phyloP scores from a whole-genome alignment of 352 stramenopile genomes.

The Globisporangium splendens region DNA sequence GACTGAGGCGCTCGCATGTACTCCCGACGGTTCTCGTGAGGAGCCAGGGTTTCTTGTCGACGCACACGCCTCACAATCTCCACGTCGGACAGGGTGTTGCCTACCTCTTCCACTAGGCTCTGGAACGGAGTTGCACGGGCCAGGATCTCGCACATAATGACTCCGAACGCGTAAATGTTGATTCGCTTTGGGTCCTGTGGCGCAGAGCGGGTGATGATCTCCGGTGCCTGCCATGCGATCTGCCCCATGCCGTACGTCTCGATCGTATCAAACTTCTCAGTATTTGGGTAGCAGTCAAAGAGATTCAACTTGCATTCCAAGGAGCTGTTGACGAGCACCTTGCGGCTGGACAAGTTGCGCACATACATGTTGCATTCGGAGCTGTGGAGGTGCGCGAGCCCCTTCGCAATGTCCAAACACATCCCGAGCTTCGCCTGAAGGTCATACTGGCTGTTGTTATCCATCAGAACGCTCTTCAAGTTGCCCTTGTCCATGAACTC shows the following conservation, averaged over 20 bases:
- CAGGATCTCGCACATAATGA: slow-evolving; percentile 58
- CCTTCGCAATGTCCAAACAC: slow-evolving; percentile 60
- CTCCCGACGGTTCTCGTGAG: slow-evolving; percentile 39
- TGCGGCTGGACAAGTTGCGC: slow-evolving; percentile 46
- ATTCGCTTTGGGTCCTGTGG: slow-evolving; percentile 40
- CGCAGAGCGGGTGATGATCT: slow-evolving; percentile 44
- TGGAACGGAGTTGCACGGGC: slow-evolving; percentile 47
- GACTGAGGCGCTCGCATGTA: slow-evolving; percentile 35
- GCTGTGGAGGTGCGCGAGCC: slow-evolving; percentile 59
- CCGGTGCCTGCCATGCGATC: slow-evolving; percentile 45
- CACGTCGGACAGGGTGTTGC: slow-evolving; percentile 54
- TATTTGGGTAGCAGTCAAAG: slow-evolving; percentile 43
- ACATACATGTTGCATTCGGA: slow-evolving; percentile 40
- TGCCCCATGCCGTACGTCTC: slow-evolving; percentile 45
- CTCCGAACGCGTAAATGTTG: slow-evolving; percentile 64
- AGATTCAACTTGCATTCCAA: slow-evolving; percentile 56
- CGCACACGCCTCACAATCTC: slow-evolving; percentile 40
- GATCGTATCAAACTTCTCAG: slow-evolving; percentile 19
- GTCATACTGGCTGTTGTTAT: slow-evolving; percentile 48
- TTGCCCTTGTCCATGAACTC: slow-evolving; percentile 79
- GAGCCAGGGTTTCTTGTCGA: slow-evolving; percentile 31
- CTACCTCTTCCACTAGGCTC: slow-evolving; percentile 30
- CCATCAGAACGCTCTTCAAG: slow-evolving; percentile 50
- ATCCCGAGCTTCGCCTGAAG: slow-evolving; percentile 62
- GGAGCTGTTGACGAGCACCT: slow-evolving; percentile 48